phyloP scores from a whole-genome alignment of 225 moss, liverwort and hornwort genomes.

The Ulota crispa region DNA sequence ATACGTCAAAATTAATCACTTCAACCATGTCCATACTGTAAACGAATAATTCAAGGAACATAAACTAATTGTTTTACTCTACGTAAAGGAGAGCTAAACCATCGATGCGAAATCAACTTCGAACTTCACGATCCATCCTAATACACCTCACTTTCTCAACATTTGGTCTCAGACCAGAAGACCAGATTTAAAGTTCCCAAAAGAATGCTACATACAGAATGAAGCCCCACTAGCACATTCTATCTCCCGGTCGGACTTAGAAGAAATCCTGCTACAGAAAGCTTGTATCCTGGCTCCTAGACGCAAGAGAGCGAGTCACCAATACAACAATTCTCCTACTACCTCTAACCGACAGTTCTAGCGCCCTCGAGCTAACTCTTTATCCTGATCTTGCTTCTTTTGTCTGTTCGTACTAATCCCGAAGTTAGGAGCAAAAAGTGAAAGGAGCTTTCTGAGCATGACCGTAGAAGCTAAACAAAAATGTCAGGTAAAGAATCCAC shows the following conservation, averaged over 20 bases:
- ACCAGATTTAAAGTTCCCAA: background rate
- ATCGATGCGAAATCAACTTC: background rate
- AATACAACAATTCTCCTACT: background rate
- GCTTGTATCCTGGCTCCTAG: background rate
- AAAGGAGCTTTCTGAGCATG: background rate
- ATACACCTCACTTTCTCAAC: background rate
- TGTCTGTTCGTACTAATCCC: background rate
- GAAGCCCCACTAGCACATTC: constrained; percentile 2
- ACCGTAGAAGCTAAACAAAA: background rate
- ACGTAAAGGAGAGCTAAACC: background rate
- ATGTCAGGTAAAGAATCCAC: background rate
- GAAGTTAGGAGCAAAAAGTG: background rate
- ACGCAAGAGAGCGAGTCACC: background rate
- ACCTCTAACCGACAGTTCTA: background rate
- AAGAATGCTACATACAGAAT: constrained; percentile 8
- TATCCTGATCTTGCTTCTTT: background rate
- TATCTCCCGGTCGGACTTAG: background rate
- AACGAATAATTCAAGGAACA: too few relatives aligned
- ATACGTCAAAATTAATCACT: too few relatives aligned
- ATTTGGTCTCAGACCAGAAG: background rate
- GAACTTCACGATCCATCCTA: background rate
- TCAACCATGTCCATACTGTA: too few relatives aligned
- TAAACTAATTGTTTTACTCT: too few relatives aligned
- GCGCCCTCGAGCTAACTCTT: background rate
- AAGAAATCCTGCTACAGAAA: background rate